Evolutionary conservation across 192 early-diverging fungal genomes (phyloP), one percentile per base, ranked within the genome.

Genomic region (Umbelopsis vinacea): DNA sequence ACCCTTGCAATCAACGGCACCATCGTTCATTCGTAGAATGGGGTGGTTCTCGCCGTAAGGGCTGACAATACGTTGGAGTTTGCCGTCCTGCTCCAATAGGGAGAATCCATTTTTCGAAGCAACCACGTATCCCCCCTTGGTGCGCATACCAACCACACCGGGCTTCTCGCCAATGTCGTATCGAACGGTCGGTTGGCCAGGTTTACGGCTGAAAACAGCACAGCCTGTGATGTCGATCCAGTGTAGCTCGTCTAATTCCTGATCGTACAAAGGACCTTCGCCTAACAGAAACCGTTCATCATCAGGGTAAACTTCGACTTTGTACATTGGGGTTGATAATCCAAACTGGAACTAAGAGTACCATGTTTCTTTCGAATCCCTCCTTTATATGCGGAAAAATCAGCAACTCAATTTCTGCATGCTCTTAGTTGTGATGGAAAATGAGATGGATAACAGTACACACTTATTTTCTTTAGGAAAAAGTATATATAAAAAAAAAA

Each of bases 401-500:
- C 57, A 29, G 57, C 57, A 63, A 63, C 57, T 63, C 29, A 63
- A 63, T 63, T 63, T 63, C 17, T 63, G 37, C 33, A 60, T 60
- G 7, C 19, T 12, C 12, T 17, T 15, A 33, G 33, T 29, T 17
- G 14, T 15, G 26, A 35, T 9, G 33, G 33, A 14, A 17, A 29
- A 15, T 11, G 55, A 37, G 26, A 63, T 37, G 5, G 4, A 29
- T 6, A 63, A 63, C 26, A 63, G 29, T 35, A 14, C 48, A 8
- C 17, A 50, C 29, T 29, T 29, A 29, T 29, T 29, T 29, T 29
- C 29, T 29, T 29, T 29, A 29, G 29, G 29, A 29, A 29, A 29
- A 29, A 29, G 29, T 29, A 29, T 29, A 29, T 29, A 29, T 2
- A 29, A 29, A 50, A 50, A 21, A 50, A 50, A 50, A 50, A 19